Percentiles rank a stretch among this genome's conserved stretches.
These are phyloP conservation scores for Stagonosporopsis tanaceti DNA, from an alignment of 2,329 filamentous ascomycete genomes.

Conservation along the genomic window DNA sequence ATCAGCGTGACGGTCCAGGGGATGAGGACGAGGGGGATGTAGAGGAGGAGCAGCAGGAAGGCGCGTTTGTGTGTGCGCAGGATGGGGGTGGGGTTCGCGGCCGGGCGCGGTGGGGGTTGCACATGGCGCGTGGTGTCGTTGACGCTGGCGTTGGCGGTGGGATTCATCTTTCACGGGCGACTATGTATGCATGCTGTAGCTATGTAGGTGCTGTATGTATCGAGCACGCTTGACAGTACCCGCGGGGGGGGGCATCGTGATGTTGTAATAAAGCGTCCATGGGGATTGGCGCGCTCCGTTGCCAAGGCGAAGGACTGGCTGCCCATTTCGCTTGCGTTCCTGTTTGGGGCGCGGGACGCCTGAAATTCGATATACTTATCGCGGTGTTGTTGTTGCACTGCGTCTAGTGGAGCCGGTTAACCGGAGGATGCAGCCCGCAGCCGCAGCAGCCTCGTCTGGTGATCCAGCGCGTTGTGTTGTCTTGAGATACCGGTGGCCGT, in stretches of 20 bases:
- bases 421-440: neutral
- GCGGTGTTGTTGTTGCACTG: neutral
- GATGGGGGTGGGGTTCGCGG: neutral
- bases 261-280: neutral
- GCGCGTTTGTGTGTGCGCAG: constrained; percentile 3
- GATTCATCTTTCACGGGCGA: neutral
- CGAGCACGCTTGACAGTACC: too few relatives aligned
- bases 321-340: neutral
- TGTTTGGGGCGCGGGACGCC: neutral
- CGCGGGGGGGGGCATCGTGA: neutral
- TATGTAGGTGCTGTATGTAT: too few relatives aligned
- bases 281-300: neutral
- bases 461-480: neutral
- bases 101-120: too few relatives aligned
- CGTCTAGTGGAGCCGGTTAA: constrained; percentile 6
- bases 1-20: constrained; percentile 17
- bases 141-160: too few relatives aligned
- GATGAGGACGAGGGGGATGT: constrained; percentile 11
- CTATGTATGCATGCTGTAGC: too few relatives aligned
- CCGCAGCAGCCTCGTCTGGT: neutral
- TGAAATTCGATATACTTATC: constrained; percentile 3
- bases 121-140: neutral
- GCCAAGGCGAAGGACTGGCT: neutral
- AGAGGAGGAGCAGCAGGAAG: constrained; percentile 55
- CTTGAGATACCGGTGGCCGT: neutral